A percentile compares a stretch with the other conserved stretches of the same genome.
Conservation (phyloP, 1,284 basidiomycete species). For the Rhodotorula sp. region DNA sequence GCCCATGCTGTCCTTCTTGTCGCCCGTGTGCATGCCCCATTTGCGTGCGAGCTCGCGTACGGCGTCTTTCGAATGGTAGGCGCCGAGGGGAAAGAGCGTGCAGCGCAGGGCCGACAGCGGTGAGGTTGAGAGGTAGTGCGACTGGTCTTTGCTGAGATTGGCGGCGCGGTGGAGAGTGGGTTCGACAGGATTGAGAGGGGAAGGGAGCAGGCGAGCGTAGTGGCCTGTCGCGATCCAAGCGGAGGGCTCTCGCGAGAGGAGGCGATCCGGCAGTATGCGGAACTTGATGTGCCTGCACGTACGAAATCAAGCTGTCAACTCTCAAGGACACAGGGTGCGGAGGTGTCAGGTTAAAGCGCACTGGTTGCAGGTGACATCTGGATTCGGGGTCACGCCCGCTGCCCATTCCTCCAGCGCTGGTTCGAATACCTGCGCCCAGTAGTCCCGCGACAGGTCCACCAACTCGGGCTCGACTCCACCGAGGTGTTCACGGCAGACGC, state of each 20-base stretch:
- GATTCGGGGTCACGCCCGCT: conserved; percentile 80
- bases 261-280: conserved; percentile 72
- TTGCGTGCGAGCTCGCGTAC: conserved; percentile 76
- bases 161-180: conserved; percentile 66
- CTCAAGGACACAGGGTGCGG: not conserved
- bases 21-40: conserved; percentile 71
- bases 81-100: conserved; percentile 76
- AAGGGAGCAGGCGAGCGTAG: conserved; percentile 65
- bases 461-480: conserved; percentile 48
- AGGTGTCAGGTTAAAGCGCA: conserved; percentile 45
- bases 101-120: conserved; percentile 64
- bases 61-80: conserved; percentile 63
- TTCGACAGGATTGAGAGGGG: conserved; percentile 48
- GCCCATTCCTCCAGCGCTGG: conserved; percentile 77
- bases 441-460: conserved; percentile 80
- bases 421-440: conserved; percentile 86
- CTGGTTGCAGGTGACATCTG: conserved; percentile 92
- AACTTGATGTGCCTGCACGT: conserved; percentile 79
- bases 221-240: conserved; percentile 62
- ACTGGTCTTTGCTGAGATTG: conserved; percentile 84
- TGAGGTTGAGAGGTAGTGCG: conserved; percentile 86
- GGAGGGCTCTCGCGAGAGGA: conserved; percentile 51
- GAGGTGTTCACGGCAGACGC: conserved; percentile 62
- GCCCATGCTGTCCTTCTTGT: conserved; percentile 86
- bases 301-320: not conserved